These are phyloP conservation scores for Mimosa bimucronata DNA, from an alignment of 306 rosid species.

Conservation along the genomic window DNA sequence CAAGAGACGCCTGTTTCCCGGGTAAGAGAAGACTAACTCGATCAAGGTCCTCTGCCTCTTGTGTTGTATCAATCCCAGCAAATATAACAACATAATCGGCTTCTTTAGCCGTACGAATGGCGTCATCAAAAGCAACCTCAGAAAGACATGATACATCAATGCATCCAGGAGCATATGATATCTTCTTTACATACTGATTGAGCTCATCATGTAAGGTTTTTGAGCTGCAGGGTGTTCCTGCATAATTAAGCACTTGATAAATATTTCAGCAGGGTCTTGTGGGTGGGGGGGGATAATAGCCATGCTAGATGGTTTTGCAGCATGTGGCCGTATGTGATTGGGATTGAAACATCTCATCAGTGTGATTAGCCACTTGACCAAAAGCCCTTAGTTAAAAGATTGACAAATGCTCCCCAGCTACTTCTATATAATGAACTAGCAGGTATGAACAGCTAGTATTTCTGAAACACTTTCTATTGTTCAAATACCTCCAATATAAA, in stretches of 20 bases:
- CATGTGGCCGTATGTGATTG: not conserved
- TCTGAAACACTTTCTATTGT: not conserved
- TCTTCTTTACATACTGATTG: constrained; percentile 44
- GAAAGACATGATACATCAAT: constrained; percentile 63
- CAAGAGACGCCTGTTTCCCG: constrained; percentile 66
- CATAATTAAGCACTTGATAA: constrained; percentile 26
- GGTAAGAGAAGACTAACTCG: constrained; percentile 91
- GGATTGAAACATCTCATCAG: constrained; percentile 9
- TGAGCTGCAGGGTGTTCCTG: constrained; percentile 84
- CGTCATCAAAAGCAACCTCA: constrained; percentile 66
- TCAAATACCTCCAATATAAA: not conserved
- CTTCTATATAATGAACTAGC: not conserved
- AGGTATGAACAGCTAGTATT: not conserved
- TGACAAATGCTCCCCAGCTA: not conserved
- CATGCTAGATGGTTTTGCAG: not conserved
- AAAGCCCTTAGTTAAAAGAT: constrained; percentile 12
- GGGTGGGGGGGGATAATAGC: too few relatives aligned
- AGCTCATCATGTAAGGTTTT: constrained; percentile 62
- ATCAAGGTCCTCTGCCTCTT: constrained; percentile 85
- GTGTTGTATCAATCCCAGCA: constrained; percentile 64
- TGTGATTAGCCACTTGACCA: constrained; percentile 9
- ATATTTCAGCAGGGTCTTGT: constrained; percentile 14
- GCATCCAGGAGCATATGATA: constrained; percentile 67
- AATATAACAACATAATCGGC: constrained; percentile 76
- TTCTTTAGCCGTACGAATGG: constrained; percentile 52